Base-by-base conservation (phyloP, 2,329 filamentous ascomycete species). In the Cryphonectria parasitica region DNA sequence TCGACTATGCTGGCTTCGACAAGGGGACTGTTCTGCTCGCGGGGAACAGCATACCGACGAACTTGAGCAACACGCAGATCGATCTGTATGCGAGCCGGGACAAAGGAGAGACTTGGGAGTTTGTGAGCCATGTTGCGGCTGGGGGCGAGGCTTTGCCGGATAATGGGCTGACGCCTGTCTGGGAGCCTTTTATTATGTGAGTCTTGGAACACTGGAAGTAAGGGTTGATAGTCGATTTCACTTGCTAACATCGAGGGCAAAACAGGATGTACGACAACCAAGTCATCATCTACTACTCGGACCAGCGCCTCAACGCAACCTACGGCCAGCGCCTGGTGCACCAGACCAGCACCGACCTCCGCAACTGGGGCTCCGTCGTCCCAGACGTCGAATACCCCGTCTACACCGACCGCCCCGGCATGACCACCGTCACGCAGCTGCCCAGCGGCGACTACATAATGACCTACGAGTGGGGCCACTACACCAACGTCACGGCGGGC, bases 301-400 rank as follows among this genome's bases (percentile, higher is more conserved):
- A 93, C 78, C 91, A 93, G 77, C 86, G 91, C 39, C 89, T 89
- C 72, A 83, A 88, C 73, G 82, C 82, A 0, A 64, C 66, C 41
- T 83, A 92, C 77, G 90, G 90, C 31, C 91, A 93, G 79, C 91
- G 92, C 77, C 83, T 93, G 62, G 85, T 88, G 2, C 90, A 92
- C 78, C 89, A 92, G 79, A 83, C 83, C 15, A 84, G 87, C 2
- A 82, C 80, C 0, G 88, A 93, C 76, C 83, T 92, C 34, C 80
- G 82, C 72, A 86, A 77, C n/a, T 93, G 90, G 90, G 84, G 84
- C 36, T 76, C 83, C 0, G 82, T 87, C 15, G 84, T 91, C 66
- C 84, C 90, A 73, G 90, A 93, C 75, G 89, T 91, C 54, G 82
- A 86, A 22, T 90, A 91, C 74, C 79, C 83, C n/a, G 84, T 82